Evolutionary conservation across 2,329 filamentous ascomycete genomes (phyloP).

Genomic region (Cercospora canescens): DNA sequence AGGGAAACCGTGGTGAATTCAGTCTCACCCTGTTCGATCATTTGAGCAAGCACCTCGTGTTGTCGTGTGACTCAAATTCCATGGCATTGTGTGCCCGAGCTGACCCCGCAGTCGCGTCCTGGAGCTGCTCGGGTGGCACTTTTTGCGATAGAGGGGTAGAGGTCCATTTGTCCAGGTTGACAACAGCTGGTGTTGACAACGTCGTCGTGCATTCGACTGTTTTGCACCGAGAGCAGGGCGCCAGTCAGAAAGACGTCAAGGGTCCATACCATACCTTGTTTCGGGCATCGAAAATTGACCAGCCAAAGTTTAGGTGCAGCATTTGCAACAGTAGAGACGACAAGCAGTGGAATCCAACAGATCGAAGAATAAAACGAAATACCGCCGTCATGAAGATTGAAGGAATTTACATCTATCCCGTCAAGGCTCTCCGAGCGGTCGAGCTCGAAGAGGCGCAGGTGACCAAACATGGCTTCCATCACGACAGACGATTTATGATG

Average conservation of each 20-base stretch:
- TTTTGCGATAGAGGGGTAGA: not conserved
- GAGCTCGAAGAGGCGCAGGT: constrained; percentile 41
- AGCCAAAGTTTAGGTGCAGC: not conserved
- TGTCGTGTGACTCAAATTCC: not conserved
- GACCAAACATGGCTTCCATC: constrained; percentile 47
- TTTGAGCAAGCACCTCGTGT: not conserved
- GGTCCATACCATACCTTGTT: not conserved
- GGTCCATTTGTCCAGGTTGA: not conserved
- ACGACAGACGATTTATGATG: constrained; percentile 48
- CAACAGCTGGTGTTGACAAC: not conserved
- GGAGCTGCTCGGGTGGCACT: not conserved
- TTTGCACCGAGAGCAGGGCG: not conserved
- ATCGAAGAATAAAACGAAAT: not conserved
- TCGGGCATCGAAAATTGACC: not conserved
- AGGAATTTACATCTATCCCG: constrained; percentile 49
- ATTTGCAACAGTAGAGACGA: not conserved
- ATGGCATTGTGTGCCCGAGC: not conserved
- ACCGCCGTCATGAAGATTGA: constrained; percentile 29
- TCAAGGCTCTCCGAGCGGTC: constrained; percentile 48
- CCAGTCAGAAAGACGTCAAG: not conserved
- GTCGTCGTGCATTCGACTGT: not conserved
- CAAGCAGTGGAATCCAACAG: not conserved
- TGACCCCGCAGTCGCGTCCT: not conserved
- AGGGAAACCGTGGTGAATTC: not conserved
- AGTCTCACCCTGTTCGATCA: not conserved